Percentiles rank a stretch among this genome's conserved stretches.
Evolutionary conservation across 2,329 filamentous ascomycete species (phyloP).

Genomic region (Myriosclerotinia duriaeana): DNA sequence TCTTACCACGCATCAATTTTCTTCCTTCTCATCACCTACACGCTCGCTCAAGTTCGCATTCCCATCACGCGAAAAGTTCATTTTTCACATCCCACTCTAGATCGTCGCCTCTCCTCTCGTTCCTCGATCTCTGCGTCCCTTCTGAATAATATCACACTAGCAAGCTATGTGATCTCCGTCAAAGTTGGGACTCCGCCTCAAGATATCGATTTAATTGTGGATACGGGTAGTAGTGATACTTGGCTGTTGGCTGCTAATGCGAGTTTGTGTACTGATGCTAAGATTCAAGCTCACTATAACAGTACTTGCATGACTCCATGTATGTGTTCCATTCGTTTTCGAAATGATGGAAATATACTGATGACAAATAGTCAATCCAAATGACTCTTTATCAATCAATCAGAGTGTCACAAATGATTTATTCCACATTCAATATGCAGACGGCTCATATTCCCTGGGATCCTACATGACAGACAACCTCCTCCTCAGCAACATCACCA

Average conservation of each 20-base stretch:
- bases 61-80: neutral
- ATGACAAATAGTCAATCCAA: neutral
- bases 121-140: slow-evolving; percentile 27
- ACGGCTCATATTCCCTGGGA: slow-evolving; percentile 51
- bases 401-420: neutral
- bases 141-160: slow-evolving; percentile 54
- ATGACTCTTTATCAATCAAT: neutral
- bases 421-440: slow-evolving; percentile 60
- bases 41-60: slow-evolving; percentile 5
- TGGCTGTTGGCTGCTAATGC: slow-evolving; percentile 50
- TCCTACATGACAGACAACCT: slow-evolving; percentile 48
- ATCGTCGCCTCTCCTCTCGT: slow-evolving; percentile 22
- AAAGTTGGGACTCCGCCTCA: slow-evolving; percentile 58
- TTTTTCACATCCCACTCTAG: neutral
- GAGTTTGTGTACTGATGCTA: slow-evolving; percentile 29
- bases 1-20: neutral
- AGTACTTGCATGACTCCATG: slow-evolving; percentile 44
- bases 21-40: neutral
- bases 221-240: slow-evolving; percentile 63
- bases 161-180: slow-evolving; percentile 50
- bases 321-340: slow-evolving; percentile 41
- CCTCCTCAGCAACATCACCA: slow-evolving; percentile 47
- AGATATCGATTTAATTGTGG: slow-evolving; percentile 53
- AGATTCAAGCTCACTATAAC: slow-evolving; percentile 33
- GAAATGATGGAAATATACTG: neutral